Base-by-base conservation (phyloP, 202 grass and related monocot species). In the Schoenoplectus triqueter region DNA sequence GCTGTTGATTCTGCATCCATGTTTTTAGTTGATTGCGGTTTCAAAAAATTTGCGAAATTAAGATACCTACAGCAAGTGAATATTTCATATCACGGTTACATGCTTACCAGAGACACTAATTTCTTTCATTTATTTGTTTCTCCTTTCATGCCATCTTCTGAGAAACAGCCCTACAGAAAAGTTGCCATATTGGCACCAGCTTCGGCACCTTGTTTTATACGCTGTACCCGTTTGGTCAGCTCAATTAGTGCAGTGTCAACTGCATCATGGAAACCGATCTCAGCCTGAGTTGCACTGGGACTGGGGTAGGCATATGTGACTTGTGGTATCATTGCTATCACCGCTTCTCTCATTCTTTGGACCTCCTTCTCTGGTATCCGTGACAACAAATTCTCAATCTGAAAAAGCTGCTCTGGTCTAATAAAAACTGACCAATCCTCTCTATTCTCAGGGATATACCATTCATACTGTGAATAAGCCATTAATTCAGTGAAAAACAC, bases 391-490 rank as follows among this genome's bases (percentile, higher is more conserved):
- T 91, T 77, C 4, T 79, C 78, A 64, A 93, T 82, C 63, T 73
- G 78, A 41, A 76, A 69, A 80, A 92, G 69, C 73, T 77, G 39
- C 70, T 89, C 87, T 50, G 86, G 86, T 6, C 61, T 77, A 14
- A 93, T 90, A 69, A 91, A 50, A 73, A 93, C 87, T 5, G 92
- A 93, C 70, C 83, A 93, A 68, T 66, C 84, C 69, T 83, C 84
- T 69, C 59, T 42, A 49, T 9, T 66, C 8, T 80, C 72, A 7
- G 89, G 85, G 0, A 89, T 67, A 57, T 94, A 88, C 92, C 87
- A 91, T 9, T 64, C 42, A 83, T 89, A 94, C 73, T 91, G 89
- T 69, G 76, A 45, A 60, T 88, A 89, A 10, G 87, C 85, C 42
- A 78, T 88, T 21, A 78, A 19, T 22, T 85, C 84, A 55, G 82